Base-by-base conservation (phyloP, 352 stramenopile genomes). In the Pythium inflatum region DNA sequence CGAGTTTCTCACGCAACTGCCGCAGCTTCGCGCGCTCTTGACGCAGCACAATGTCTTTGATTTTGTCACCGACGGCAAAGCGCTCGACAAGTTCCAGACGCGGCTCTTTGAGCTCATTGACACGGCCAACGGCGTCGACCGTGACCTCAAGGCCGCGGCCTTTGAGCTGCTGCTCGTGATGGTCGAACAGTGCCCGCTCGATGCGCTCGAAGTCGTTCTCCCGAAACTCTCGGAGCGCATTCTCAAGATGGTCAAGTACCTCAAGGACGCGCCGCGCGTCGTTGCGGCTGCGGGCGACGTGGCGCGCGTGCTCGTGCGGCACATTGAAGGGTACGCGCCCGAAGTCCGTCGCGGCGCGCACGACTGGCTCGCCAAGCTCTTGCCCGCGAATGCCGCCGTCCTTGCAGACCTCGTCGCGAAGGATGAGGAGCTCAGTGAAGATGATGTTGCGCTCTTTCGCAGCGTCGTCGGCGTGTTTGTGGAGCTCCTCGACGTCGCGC, bases 41-140 rank as follows among this genome's bases (percentile, higher is more conserved):
- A 38, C 71, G 65, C 73, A 89, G 28, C 86, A 92, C 66, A 88
- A 91, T 57, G 84, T 95, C 38, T 93, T 95, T 50, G 82, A 74
- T 16, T 70, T 90, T 33, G 83, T 93, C 48, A 78, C 68, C n/a
- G 80, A 90, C 33, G 82, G 86, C 70, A 92, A 92, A 53, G 88
- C 86, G 56, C 73, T 91, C 66, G 76, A 75, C 53, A 95, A 94
- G 79, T 89, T 91, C 72, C 81, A 90, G 33, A 75, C 67, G 51
- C 78, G 74, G 56, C 65, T 95, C 49, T 80, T 89, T 34, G 67
- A 89, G 66, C 68, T 92, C 61, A 75, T 89, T 20, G 83, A 88
- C 62, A 72, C 78, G 45, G 50, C 79, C 27, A 63, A 73, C 9
- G 61, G 70, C 2, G 58, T 79, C 18, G 72, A 75, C 61, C 65